A percentile compares a stretch with the other conserved stretches of the same genome.
phyloP scores from a whole-genome alignment of 768 basidiomycete species.

The Dendrothele bispora region DNA sequence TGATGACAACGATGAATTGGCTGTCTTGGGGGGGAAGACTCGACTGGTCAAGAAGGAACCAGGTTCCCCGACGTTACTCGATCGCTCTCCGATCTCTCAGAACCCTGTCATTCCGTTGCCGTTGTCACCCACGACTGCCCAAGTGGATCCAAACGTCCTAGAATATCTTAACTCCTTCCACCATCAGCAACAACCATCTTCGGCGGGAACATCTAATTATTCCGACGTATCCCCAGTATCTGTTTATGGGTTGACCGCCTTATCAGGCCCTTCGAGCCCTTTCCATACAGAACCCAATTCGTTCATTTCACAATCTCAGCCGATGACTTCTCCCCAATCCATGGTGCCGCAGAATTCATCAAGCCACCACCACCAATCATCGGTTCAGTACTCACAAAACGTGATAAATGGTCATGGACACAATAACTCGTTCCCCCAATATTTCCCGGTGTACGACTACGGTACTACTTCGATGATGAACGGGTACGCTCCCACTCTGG shows the following conservation, averaged over 20 bases:
- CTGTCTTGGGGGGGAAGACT: slow-evolving; percentile 64
- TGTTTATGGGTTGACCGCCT: slow-evolving; percentile 28
- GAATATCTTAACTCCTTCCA: slow-evolving; percentile 71
- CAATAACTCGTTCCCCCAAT: slow-evolving; percentile 49
- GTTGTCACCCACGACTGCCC: slow-evolving; percentile 47
- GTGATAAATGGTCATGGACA: slow-evolving; percentile 1
- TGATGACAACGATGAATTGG: slow-evolving; percentile 63
- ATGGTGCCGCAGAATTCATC: slow-evolving; percentile 16
- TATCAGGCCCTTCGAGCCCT: slow-evolving; percentile 22
- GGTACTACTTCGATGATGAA: slow-evolving; percentile 35
- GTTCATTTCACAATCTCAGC: slow-evolving; percentile 27
- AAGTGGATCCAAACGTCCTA: slow-evolving; percentile 61
- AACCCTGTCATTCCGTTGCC: slow-evolving; percentile 76
- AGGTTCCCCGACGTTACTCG: slow-evolving; percentile 50
- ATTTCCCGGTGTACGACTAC: slow-evolving; percentile 79
- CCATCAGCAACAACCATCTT: slow-evolving; percentile 11
- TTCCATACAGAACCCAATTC: slow-evolving; percentile 34
- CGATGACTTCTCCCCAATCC: slow-evolving; percentile 10
- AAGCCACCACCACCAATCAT: slow-evolving; percentile 6
- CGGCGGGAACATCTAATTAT: slow-evolving; percentile 7
- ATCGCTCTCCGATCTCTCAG: slow-evolving; percentile 68
- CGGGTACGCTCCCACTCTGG: slow-evolving; percentile 33
- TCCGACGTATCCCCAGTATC: slow-evolving; percentile 37
- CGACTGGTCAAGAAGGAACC: slow-evolving; percentile 66
- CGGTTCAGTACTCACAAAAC: slow-evolving; percentile 9